Evolutionary conservation across 257 asterid genomes (phyloP), one percentile per base, ranked within the genome.

Genomic region (Nicotiana sylvestris): DNA sequence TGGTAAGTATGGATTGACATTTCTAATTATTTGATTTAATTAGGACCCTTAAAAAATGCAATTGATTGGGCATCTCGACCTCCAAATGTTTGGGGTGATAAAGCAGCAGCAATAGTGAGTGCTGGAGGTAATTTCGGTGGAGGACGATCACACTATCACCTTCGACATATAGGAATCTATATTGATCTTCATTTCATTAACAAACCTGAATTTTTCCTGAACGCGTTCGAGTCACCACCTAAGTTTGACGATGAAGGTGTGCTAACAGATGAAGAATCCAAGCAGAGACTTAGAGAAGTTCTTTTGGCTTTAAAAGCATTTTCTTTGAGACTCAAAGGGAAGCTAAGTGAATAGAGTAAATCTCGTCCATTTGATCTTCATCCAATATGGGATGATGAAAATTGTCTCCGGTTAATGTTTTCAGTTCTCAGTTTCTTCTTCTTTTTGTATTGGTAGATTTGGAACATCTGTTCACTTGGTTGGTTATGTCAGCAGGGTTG

Each of bases 61-160:
- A 80, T 95, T 77, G 98, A 95, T 84, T 95, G 98, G 98, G 98
- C 94, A 78, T 95, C 98, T 1, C 88, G 98, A 87, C 92, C 97
- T 9, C 98, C 97, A 4, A 95, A 93, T 66, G 93, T 87, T 10
- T 95, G 98, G 97, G 97, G 88, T 1, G 91, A 89, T 74, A 95
- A 95, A 88, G 84, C 93, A 1, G 98, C 96, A 18, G 96, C 98
- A 15, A 87, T 95, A 2, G 89, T 95, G 72, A 93, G 98, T 85
- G 79, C 92, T 0, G 97, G 98, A 53, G 98, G 93, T 46, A 78
- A 86, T 21, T 87, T 86, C 53, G 98, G 98, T 61, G 98, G 98
- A 78, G 98, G 93, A 4, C 88, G 94, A 76, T 83, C 96, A 3
- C 99, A 95, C 1, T 93, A 91, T 83, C 98, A 93, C 81, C 97